Conservation (phyloP, 2,329 filamentous ascomycete species). For the Pseudohalonectria lignicola region DNA sequence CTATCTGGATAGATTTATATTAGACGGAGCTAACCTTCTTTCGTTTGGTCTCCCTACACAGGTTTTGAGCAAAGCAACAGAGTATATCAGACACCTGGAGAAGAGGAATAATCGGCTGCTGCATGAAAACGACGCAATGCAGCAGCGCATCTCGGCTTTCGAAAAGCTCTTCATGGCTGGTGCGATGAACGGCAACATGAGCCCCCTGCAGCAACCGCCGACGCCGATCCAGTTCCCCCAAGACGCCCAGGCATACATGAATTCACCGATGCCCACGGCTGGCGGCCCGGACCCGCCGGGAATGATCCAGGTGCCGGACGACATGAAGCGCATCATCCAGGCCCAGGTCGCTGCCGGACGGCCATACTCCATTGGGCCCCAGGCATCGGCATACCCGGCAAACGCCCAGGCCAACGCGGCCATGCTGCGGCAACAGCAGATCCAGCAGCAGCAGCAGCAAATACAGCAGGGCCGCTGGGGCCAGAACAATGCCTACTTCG, state of each 20-base stretch:
- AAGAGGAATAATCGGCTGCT: conserved; percentile 74
- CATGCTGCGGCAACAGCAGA: conserved; percentile 42
- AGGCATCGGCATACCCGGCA: conserved; percentile 13
- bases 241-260: conserved; percentile 28
- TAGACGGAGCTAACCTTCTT: conserved; percentile 2
- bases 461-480: conserved; percentile 43
- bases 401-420: conserved; percentile 27
- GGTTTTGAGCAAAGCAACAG: conserved; percentile 86
- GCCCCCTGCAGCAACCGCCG: conserved; percentile 36
- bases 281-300: conserved; percentile 35
- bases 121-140: conserved; percentile 73
- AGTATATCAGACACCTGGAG: conserved; percentile 90
- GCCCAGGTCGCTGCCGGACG: conserved; percentile 43
- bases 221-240: conserved; percentile 41
- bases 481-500: conserved; percentile 43
- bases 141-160: conserved; percentile 63
- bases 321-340: conserved; percentile 52
- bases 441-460: conserved; percentile 38
- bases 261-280: conserved; percentile 29
- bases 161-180: conserved; percentile 71
- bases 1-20: neutral
- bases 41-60: no score
- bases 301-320: conserved; percentile 55
- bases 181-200: conserved; percentile 54
- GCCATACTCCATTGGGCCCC: conserved; percentile 34